Base-by-base conservation (phyloP, 371 early-diverging fungal genomes). In the Dipsacomyces acuminosporus region DNA sequence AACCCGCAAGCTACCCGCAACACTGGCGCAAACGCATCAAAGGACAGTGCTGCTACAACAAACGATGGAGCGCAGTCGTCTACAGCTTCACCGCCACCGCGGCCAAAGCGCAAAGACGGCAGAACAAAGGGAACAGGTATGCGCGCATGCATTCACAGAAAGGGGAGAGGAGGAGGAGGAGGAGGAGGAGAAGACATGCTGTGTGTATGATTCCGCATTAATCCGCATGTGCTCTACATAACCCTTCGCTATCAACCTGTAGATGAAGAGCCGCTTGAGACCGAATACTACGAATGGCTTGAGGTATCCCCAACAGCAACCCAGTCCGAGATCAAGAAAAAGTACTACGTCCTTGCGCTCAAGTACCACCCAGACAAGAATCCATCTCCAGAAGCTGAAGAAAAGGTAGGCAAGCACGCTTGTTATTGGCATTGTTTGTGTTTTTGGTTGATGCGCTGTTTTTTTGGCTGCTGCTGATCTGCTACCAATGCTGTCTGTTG, bases 281-380 rank as follows among this genome's bases (percentile, higher is more conserved):
- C 65, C 78, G 87, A 85, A 75, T 88, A 87, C 71, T 91, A 98
- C 67, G 94, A 94, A 52, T 63, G 92, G 35, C 81, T 99, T 14
- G 91, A 86, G 17, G 87, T 99, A n/a, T 43, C 78, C 8, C 72
- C 83, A 6, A 75, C 79, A 14, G 98, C 99, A 21, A 86, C 92
- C 5, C 80, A 85, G 24, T 80, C 81, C 15, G 90, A 91, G 49
- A 94, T 99, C 54, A 96, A 95, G 66, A 95, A 94, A 71, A 89
- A 89, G 24, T 99, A 95, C 78, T 90, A 93, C 57, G 79, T 83
- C 49, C 76, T 87, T 59, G 96, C 95, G 8, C 82, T 94, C 51
- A 89, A 90, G 74, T 94, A 81, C 66, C 99, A 99, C 73, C 99
- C 93, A 14, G 97, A 97, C 76, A 95, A 97, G 74, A 93, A 94